Evolutionary conservation across 148 eudicot genomes (phyloP).

Genomic region (Polygonum aviculare): DNA sequence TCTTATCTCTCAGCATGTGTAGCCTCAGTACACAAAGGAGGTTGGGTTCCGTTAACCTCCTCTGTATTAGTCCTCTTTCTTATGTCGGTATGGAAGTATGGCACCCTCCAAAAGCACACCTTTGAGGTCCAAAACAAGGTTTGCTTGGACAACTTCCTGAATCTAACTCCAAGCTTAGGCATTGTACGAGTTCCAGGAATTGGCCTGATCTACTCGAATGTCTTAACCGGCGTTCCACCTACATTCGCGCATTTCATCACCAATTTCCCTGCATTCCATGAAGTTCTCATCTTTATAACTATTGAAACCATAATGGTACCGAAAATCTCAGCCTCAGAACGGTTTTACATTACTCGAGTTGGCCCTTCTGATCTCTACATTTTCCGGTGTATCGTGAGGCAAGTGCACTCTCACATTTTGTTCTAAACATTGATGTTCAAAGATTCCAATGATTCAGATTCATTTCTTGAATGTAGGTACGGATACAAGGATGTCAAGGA

Average conservation of each 20-base stretch:
- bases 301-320: constrained; percentile 32
- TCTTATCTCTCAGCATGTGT: constrained; percentile 32
- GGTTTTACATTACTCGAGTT: constrained; percentile 23
- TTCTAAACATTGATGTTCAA: neutral
- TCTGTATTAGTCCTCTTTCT: constrained; percentile 24
- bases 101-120: constrained; percentile 25
- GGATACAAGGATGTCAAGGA: constrained; percentile 38
- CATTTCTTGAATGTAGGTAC: constrained; percentile 22
- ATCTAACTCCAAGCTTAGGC: constrained; percentile 20
- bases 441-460: neutral
- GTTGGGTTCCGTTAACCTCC: constrained; percentile 39
- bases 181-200: constrained; percentile 30
- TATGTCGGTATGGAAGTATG: constrained; percentile 38
- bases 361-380: constrained; percentile 19
- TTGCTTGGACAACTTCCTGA: constrained; percentile 21
- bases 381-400: constrained; percentile 35
- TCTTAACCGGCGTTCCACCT: constrained; percentile 29
- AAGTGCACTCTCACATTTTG: neutral
- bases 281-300: constrained; percentile 30
- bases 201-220: constrained; percentile 35
- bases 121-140: constrained; percentile 35
- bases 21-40: constrained; percentile 29
- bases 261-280: constrained; percentile 39
- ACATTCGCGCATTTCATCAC: constrained; percentile 34
- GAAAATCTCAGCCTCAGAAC: constrained; percentile 20